These are phyloP conservation scores for Solioccasus polychromus DNA, from an alignment of 768 basidiomycete genomes.

Conservation along the genomic window DNA sequence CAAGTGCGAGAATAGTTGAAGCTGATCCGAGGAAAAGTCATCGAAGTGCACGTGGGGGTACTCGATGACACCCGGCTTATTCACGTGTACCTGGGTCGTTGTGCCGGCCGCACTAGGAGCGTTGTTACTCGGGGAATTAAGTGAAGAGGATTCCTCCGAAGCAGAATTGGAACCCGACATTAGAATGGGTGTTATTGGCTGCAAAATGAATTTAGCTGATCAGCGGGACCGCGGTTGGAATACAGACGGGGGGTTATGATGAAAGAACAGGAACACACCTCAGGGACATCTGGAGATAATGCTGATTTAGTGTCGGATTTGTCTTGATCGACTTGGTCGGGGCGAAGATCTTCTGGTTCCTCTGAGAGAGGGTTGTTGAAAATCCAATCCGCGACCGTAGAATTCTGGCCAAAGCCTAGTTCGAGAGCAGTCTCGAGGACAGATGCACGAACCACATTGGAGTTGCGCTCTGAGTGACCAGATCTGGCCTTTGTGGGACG, in stretches of 20 bases:
- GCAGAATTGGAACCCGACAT: conserved; percentile 41
- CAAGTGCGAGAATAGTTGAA: conserved; percentile 26
- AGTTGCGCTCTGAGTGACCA: conserved; percentile 39
- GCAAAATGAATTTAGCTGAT: conserved; percentile 11
- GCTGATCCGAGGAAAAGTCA: conserved; percentile 30
- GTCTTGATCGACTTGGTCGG: not conserved
- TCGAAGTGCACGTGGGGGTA: conserved; percentile 30
- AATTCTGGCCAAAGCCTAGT: conserved; percentile 59
- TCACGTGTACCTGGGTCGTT: conserved; percentile 20
- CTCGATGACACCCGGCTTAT: conserved; percentile 29
- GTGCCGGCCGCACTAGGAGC: conserved; percentile 14
- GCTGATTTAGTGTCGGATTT: conserved; percentile 4
- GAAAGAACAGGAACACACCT: conserved; percentile 26
- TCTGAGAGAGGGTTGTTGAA: conserved; percentile 60
- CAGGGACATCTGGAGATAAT: conserved; percentile 18
- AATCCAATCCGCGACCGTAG: conserved; percentile 67
- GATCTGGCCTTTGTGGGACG: conserved; percentile 26
- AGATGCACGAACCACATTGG: conserved; percentile 63
- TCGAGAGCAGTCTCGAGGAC: conserved; percentile 72
- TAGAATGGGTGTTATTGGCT: conserved; percentile 33
- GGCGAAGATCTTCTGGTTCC: conserved; percentile 48
- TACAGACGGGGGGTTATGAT: not conserved
- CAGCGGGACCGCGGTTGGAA: conserved; percentile 1
- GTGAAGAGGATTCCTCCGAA: conserved; percentile 41
- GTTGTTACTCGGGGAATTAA: conserved; percentile 24